Evolutionary conservation across 176 grass and related monocot genomes (phyloP).

Genomic region (Avena insularis): DNA sequence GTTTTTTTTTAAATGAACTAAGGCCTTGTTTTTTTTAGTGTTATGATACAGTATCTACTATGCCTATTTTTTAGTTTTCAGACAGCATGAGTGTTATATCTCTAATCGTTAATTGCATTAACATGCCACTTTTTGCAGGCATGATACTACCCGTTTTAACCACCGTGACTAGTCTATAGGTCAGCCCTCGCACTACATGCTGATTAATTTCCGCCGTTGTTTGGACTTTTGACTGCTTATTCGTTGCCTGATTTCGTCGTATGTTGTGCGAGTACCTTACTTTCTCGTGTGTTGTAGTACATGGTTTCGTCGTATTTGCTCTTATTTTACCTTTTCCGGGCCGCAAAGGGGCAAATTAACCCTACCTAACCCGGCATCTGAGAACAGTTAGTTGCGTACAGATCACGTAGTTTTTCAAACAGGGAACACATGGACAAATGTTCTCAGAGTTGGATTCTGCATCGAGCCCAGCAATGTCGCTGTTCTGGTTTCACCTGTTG

Average conservation of each 20-base stretch:
- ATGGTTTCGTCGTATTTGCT: slow-evolving; percentile 32
- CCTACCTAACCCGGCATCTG: neutral
- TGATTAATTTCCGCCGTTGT: neutral
- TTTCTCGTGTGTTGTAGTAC: too few relatives aligned
- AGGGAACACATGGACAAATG: slow-evolving; percentile 6
- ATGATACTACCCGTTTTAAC: too few relatives aligned
- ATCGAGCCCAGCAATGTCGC: neutral
- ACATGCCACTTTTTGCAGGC: too few relatives aligned
- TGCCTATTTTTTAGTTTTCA: too few relatives aligned
- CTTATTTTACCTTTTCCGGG: neutral
- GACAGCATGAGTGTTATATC: too few relatives aligned
- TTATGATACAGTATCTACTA: too few relatives aligned
- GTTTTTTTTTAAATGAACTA: too few relatives aligned
- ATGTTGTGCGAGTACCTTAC: neutral
- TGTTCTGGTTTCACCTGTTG: neutral
- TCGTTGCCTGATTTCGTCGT: slow-evolving; percentile 35
- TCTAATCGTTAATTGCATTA: too few relatives aligned
- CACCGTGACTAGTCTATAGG: too few relatives aligned
- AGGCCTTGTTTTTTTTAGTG: too few relatives aligned
- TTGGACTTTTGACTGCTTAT: neutral
- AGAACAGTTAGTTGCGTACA: neutral
- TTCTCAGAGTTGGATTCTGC: slow-evolving; percentile 21
- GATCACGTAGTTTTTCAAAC: slow-evolving; percentile 15
- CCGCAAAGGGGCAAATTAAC: neutral
- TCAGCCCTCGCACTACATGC: neutral